Evolutionary conservation across 2,329 filamentous ascomycete genomes (phyloP), one percentile per base, ranked within the genome.

Genomic region (Talaromyces sp.): DNA sequence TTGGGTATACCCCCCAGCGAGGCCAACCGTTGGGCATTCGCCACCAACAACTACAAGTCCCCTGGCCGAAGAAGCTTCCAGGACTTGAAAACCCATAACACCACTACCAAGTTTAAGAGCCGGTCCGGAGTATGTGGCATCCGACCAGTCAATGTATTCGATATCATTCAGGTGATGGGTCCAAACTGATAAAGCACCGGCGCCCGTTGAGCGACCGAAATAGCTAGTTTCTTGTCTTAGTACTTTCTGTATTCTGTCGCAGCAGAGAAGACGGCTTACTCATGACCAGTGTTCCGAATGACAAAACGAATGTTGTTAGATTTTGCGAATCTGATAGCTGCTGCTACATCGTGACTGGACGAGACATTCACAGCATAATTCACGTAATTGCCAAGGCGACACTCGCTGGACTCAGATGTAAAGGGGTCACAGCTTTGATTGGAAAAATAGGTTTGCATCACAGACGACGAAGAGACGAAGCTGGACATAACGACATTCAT

Each of bases 1-100:
- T 68, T 86, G 83, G 3, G 77, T 81, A 66, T 83, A 89, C 1
- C 86, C 86, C 9, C 86, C 86, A 0, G 83, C 82, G 8, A 86
- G 66, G 1, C 85, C 85, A 5, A 88, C 85, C 0, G 81, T 83
- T 16, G 31, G 12, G 31, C 23, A 40, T 31, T 79, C 79, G 2
- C 85, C 86, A 1, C 82, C 83, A 0, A 89, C 81, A 5, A 87
- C 73, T 1, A 78, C 78, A 18, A 84, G 71, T 56, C 81, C 79
- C 61, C 76, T 67, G 1, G 73, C 66, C 57, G 81, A 73, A 0
- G 83, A 78, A 59, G 31, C 42, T 31, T 59, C 50, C n/a, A 51
- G 51, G 8, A 23, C 44, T 28, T 59, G 42, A 28, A 12, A 34
- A 2, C 42, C 57, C n/a, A 47, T 40, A 28, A 59, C 50, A 33